Conservation (phyloP, 2,329 filamentous ascomycete genomes). For the Ascochyta fabae region DNA sequence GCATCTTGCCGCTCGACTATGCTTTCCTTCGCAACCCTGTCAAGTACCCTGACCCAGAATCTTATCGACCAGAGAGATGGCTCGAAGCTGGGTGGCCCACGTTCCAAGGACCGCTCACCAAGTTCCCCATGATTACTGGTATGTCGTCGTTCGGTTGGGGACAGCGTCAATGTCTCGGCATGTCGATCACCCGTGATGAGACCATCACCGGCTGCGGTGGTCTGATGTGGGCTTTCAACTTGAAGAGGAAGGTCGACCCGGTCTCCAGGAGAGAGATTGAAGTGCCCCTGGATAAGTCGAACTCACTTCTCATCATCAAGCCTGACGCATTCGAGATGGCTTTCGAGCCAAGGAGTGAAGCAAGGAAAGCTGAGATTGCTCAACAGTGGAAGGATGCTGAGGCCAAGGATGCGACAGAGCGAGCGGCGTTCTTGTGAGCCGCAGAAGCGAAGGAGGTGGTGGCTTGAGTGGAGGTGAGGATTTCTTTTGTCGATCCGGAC, state of each 20-base stretch:
- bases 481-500: not conserved
- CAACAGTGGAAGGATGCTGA: conserved; percentile 47
- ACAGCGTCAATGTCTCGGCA: conserved; percentile 67
- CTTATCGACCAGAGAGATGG: conserved; percentile 68
- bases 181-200: conserved; percentile 66
- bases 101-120: conserved; percentile 68
- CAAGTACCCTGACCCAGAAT: conserved; percentile 69
- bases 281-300: conserved; percentile 58
- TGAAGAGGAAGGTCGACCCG: conserved; percentile 58
- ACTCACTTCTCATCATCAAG: conserved; percentile 64
- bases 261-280: conserved; percentile 51
- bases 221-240: conserved; percentile 56
- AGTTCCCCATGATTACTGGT: conserved; percentile 67
- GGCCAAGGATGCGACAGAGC: conserved; percentile 44
- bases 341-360: conserved; percentile 58
- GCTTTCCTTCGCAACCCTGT: conserved; percentile 55
- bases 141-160: conserved; percentile 72
- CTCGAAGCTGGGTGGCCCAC: conserved; percentile 68
- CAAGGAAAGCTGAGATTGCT: conserved; percentile 42
- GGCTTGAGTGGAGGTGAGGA: not conserved
- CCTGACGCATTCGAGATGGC: conserved; percentile 62
- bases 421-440: conserved; percentile 43
- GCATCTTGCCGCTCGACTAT: conserved; percentile 46
- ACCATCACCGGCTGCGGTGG: conserved; percentile 59
- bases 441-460: conserved; percentile 26